Base-by-base conservation (phyloP, 768 basidiomycete genomes). In the Agrocybe praecox region DNA sequence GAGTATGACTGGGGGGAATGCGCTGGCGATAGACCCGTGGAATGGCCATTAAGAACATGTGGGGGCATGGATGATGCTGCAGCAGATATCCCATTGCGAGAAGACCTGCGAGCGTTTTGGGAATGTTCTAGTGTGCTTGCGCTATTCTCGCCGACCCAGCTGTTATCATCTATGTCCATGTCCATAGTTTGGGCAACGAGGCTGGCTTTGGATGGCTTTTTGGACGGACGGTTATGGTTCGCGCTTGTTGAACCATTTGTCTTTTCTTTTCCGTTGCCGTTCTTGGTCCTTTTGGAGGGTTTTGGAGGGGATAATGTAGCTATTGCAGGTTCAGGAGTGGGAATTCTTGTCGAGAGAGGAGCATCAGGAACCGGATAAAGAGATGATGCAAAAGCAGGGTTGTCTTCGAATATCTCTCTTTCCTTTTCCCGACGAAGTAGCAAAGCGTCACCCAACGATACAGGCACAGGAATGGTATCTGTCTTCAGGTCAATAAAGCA, bases 401-500 rank as follows among this genome's bases (percentile, higher is more conserved):
- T 80, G 48, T 82, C 83, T 52, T 86, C 81, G n/a, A 84, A 67
- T n/a, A 82, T 48, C 57, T 69, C 69, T 46, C 62, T 57, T 53
- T 70, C 67, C 52, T 65, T 68, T 49, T 59, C 64, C 47, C 66
- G 60, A 34, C 70, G 65, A 46, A 80, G 73, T 36, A 76, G 71
- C 23, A 91, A 70, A n/a, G 90, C 90, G 45, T 84, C 83, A 3
- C 72, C 66, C 22, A 90, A 73, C 14, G 85, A 67, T 7, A 89
- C 73, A 2, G 89, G 84, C 36, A 73, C 69, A 11, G 90, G 90
- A 15, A 92, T 84, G 10, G 83, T 87, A 58, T 89, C 90, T 92
- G 62, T 32, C 46, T 17, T 17, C 49, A 50, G 33, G 19, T 29
- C 18, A 23, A 34, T n/a, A 24, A 14, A 36, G 33, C 23, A 33